phyloP scores from a whole-genome alignment of 2,329 filamentous ascomycete genomes.

The Clonostachys rosea region DNA sequence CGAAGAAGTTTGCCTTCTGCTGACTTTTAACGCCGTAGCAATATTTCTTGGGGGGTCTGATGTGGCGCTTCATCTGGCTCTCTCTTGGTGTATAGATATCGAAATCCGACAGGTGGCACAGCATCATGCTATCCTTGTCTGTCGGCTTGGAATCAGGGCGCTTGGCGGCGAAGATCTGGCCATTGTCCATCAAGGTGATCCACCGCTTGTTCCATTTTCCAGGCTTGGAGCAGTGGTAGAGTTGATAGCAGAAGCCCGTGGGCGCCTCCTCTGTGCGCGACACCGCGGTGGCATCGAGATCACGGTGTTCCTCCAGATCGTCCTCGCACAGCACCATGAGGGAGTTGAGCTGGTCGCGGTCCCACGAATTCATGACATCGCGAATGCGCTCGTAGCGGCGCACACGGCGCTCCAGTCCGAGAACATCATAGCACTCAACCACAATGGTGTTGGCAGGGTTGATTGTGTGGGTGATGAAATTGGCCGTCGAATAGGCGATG shows the following conservation, averaged over 20 bases:
- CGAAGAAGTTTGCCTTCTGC: constrained; percentile 80
- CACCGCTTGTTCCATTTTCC: constrained; percentile 88
- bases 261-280: constrained; percentile 56
- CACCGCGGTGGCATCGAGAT: constrained; percentile 63
- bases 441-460: constrained; percentile 64
- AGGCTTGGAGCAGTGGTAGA: constrained; percentile 77
- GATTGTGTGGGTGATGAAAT: constrained; percentile 58
- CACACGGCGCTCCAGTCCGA: constrained; percentile 77
- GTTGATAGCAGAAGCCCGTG: constrained; percentile 59
- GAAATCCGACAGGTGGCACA: constrained; percentile 88
- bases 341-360: constrained; percentile 71
- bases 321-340: constrained; percentile 63
- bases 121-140: constrained; percentile 62
- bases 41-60: constrained; percentile 79
- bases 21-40: constrained; percentile 91
- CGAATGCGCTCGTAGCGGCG: constrained; percentile 82
- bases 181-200: constrained; percentile 68
- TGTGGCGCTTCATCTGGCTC: constrained; percentile 60
- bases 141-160: constrained; percentile 53
- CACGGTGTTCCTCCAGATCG: constrained; percentile 45
- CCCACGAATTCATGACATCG: constrained; percentile 92
- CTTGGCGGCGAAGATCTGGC: constrained; percentile 70
- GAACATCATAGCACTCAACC: constrained; percentile 68
- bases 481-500: constrained; percentile 63
- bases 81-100: constrained; percentile 80